These are phyloP conservation scores for Monilinia laxa DNA, from an alignment of 2,329 filamentous ascomycete species.

Conservation along the genomic window DNA sequence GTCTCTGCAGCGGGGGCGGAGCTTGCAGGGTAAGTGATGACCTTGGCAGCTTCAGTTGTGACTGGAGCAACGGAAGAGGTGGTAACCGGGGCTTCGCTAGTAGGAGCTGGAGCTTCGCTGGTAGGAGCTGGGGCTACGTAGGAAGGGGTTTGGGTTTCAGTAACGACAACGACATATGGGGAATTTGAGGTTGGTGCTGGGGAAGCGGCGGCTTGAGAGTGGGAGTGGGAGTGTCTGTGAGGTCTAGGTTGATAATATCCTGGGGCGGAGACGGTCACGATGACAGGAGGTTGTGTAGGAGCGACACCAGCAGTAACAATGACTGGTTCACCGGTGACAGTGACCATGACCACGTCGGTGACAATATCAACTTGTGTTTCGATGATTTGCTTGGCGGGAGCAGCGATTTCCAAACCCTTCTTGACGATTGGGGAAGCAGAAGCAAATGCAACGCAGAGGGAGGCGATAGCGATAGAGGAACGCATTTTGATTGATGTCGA, in stretches of 20 bases:
- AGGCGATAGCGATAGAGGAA: constrained; percentile 42
- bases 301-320: constrained; percentile 17
- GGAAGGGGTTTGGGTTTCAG: constrained; percentile 14
- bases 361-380: constrained; percentile 34
- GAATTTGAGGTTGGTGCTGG: constrained; percentile 19
- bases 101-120: constrained; percentile 5
- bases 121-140: constrained; percentile 3
- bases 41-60: neutral
- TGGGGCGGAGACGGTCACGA: constrained; percentile 18
- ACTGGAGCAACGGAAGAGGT: neutral
- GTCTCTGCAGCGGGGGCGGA: constrained; percentile 8
- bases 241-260: constrained; percentile 15
- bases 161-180: constrained; percentile 13
- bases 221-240: constrained; percentile 17
- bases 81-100: neutral
- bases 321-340: constrained; percentile 40
- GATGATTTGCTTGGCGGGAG: neutral
- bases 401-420: constrained; percentile 26
- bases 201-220: constrained; percentile 14
- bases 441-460: constrained; percentile 41
- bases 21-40: neutral
- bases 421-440: constrained; percentile 40
- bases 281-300: neutral
- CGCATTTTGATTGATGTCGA: constrained; percentile 42
- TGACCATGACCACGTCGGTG: constrained; percentile 42